Evolutionary conservation across 345 rosid genomes (phyloP).

Genomic region (Brassica carinata): DNA sequence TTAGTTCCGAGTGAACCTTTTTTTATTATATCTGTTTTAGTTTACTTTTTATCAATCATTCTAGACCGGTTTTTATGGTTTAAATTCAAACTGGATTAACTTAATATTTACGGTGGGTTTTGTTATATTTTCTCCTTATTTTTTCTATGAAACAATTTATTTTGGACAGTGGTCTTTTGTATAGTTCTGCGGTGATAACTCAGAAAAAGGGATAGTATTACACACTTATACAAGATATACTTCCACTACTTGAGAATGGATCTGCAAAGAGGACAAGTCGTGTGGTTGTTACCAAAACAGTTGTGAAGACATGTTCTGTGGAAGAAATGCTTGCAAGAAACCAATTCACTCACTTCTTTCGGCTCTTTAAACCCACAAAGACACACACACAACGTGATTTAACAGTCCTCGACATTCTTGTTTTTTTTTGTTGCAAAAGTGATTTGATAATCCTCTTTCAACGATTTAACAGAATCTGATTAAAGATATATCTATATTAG

Average conservation of each 20-base stretch:
- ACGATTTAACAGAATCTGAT: background rate
- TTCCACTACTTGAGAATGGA: background rate
- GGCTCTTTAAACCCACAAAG: constrained; percentile 67
- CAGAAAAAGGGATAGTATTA: too few relatives aligned
- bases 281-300: constrained; percentile 63
- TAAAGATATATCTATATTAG: background rate
- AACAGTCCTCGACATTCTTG: constrained; percentile 20
- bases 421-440: background rate
- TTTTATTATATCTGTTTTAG: too few relatives aligned
- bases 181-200: too few relatives aligned
- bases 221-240: background rate
- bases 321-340: constrained; percentile 80
- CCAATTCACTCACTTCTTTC: constrained; percentile 78
- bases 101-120: too few relatives aligned
- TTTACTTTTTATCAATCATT: too few relatives aligned
- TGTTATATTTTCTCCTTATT: too few relatives aligned
- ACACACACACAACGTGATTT: constrained; percentile 71
- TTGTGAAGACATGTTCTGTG: constrained; percentile 71
- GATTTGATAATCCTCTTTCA: background rate
- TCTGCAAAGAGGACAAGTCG: constrained; percentile 34
- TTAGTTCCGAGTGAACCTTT: too few relatives aligned
- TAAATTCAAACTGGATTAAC: too few relatives aligned
- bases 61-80: too few relatives aligned
- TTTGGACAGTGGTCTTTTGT: too few relatives aligned
- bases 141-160: too few relatives aligned